A percentile compares a stretch with the other conserved stretches of the same genome.
Evolutionary conservation across 176 grass and related monocot genomes (phyloP).

Genomic region (Oryza longistaminata): DNA sequence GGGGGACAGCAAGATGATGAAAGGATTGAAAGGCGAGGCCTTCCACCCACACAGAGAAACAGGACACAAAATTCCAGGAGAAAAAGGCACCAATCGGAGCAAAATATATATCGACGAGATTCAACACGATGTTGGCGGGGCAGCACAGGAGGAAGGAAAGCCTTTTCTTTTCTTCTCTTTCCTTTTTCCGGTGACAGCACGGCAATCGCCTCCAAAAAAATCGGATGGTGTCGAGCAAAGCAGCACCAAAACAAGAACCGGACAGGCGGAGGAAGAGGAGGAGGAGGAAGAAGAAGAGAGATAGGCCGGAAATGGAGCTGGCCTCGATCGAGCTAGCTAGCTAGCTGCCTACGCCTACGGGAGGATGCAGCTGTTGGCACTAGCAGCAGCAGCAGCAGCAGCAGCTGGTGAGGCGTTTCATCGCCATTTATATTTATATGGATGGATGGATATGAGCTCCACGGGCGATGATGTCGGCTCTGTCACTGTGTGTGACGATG

Average conservation of each 20-base stretch:
- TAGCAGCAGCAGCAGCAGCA: too few relatives aligned
- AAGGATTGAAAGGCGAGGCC: background rate
- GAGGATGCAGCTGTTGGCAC: background rate
- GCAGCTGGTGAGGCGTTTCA: background rate
- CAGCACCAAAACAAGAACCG: background rate
- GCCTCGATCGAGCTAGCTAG: background rate
- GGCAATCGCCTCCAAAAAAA: background rate
- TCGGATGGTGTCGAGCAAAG: background rate
- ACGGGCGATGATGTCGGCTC: background rate
- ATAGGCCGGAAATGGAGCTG: background rate
- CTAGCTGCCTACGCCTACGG: background rate
- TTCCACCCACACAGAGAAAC: background rate
- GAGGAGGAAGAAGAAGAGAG: background rate
- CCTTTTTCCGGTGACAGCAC: background rate
- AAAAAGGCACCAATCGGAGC: background rate
- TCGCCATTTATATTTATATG: background rate
- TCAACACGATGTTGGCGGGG: background rate
- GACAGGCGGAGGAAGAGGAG: background rate
- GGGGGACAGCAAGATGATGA: background rate
- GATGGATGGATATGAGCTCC: background rate
- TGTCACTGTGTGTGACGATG: background rate
- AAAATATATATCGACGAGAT: background rate
- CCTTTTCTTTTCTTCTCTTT: too few relatives aligned
- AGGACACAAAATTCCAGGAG: background rate
- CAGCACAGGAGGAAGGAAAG: background rate